Evolutionary conservation across 768 basidiomycete species (phyloP), one percentile per base, ranked within the genome.

Genomic region (Pleurotus pulmonarius): DNA sequence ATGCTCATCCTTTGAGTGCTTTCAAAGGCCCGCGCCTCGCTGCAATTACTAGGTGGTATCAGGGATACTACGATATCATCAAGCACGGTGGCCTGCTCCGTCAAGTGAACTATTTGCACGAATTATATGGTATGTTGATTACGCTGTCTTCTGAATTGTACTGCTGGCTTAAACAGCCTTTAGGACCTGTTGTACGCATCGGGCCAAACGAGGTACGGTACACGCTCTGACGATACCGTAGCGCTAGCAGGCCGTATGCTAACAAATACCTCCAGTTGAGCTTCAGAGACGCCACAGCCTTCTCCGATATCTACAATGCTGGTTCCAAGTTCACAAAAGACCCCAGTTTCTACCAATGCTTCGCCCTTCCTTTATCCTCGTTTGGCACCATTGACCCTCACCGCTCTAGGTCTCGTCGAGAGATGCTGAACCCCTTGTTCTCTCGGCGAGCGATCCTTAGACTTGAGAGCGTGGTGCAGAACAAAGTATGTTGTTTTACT

Each of bases 241-340:
- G n/a, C n/a, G n/a, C n/a, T 34, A 47, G n/a, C 38, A 39, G 24
- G n/a, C 56, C 40, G 18, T 6, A 44, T 43, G 43, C 22, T 38
- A 41, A 49, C 34, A 29, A 40, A 59, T 25, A 34, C 37, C 9
- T 20, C 26, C 22, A 77, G 77, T 69, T 79, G 49, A 75, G 76
- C 53, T 79, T 79, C 64, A 71, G 69, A 46, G 68, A 73, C 55
- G 73, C 75, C 13, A 59, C 64, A 6, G 75, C 69, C 4, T 75
- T 75, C 56, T 64, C 64, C 25, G 75, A 75, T 15, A 76, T 78
- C 18, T 76, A 78, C 60, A 70, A 71, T 16, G 69, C 70, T 61
- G 69, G 69, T 7, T 65, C 67, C 3, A 67, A 67, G 49, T 72
- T 73, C 59, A 65, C 67, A 7, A 77, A 77, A 55, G 68, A 75